Conservation (phyloP, 2,329 filamentous ascomycete genomes). For the Neophaeococcomyces mojaviensis region DNA sequence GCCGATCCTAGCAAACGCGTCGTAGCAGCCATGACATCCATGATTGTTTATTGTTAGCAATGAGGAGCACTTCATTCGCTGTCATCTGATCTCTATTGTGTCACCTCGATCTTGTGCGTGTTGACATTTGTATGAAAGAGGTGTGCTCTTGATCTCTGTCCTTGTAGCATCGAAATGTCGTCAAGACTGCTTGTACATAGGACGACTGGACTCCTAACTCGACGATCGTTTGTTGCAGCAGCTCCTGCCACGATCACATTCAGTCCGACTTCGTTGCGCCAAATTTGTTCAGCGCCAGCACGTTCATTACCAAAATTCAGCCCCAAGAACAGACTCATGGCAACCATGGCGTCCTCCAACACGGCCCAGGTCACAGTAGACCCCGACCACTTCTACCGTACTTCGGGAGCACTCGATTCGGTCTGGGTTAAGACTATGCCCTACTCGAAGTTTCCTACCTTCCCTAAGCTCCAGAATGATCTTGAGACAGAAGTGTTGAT, state of each 20-base stretch:
- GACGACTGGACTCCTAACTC: too few species aligned
- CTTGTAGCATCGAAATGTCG: too few species aligned
- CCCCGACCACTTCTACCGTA: conserved; percentile 34
- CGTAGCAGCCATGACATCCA: conserved; percentile 1
- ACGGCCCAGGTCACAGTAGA: not conserved
- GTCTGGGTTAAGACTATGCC: conserved; percentile 48
- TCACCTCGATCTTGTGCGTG: not conserved
- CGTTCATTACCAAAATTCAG: not conserved
- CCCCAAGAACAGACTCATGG: not conserved
- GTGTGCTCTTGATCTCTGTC: too few species aligned
- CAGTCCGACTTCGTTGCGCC: not conserved
- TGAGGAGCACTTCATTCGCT: conserved; percentile 1
- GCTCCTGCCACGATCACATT: too few species aligned
- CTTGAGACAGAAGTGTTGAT: conserved; percentile 44
- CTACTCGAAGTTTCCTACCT: conserved; percentile 38
- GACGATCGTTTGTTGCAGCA: too few species aligned
- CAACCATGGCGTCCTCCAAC: not conserved
- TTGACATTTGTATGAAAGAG: too few species aligned
- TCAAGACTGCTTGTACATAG: too few species aligned
- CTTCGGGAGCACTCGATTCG: conserved; percentile 44
- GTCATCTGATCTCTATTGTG: not conserved
- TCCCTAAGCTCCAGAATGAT: conserved; percentile 36
- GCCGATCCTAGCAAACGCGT: not conserved
- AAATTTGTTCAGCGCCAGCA: not conserved
- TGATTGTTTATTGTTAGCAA: not conserved